phyloP scores from a whole-genome alignment of 352 stramenopile species.

The Phytopythium litorale region DNA sequence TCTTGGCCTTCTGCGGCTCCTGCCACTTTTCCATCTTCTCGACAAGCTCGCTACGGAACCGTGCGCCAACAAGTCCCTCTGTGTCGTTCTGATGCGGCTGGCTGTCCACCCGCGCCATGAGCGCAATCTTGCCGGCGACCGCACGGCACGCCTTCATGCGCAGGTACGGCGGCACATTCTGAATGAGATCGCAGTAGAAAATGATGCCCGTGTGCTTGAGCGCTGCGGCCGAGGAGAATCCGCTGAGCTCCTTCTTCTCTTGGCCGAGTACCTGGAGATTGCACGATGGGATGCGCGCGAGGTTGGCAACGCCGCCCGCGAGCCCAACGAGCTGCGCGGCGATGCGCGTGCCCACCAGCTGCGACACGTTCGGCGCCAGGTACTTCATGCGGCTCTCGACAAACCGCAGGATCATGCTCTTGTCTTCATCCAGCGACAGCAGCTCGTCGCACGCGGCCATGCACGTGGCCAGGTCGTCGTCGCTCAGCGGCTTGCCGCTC shows the following conservation, averaged over 20 bases:
- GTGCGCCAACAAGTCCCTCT: slow-evolving; percentile 61
- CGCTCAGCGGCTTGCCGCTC: slow-evolving; percentile 73
- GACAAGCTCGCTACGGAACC: slow-evolving; percentile 90
- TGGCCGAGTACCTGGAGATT: slow-evolving; percentile 97
- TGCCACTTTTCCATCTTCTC: slow-evolving; percentile 97
- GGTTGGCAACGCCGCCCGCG: slow-evolving; percentile 91
- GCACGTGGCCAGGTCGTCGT: slow-evolving; percentile 68
- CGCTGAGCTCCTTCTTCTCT: slow-evolving; percentile 89
- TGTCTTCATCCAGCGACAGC: slow-evolving; percentile 83
- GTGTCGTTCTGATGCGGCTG: slow-evolving; percentile 72
- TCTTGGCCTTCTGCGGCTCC: slow-evolving; percentile 96
- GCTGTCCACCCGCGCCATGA: slow-evolving; percentile 94
- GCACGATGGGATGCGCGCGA: slow-evolving; percentile 95
- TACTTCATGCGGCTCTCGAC: slow-evolving; percentile 92
- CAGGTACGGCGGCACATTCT: slow-evolving; percentile 88
- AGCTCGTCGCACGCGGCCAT: slow-evolving; percentile 84
- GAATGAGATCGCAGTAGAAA: slow-evolving; percentile 92
- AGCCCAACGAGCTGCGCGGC: slow-evolving; percentile 94
- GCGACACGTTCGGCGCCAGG: slow-evolving; percentile 92
- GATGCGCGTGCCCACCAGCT: slow-evolving; percentile 93
- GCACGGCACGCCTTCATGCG: slow-evolving; percentile 93
- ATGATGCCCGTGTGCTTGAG: slow-evolving; percentile 94
- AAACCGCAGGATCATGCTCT: slow-evolving; percentile 87
- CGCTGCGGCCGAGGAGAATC: slow-evolving; percentile 81
- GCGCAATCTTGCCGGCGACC: slow-evolving; percentile 85